phyloP scores from a whole-genome alignment of 2,329 filamentous ascomycete genomes.

The Penicillium corylophilum region DNA sequence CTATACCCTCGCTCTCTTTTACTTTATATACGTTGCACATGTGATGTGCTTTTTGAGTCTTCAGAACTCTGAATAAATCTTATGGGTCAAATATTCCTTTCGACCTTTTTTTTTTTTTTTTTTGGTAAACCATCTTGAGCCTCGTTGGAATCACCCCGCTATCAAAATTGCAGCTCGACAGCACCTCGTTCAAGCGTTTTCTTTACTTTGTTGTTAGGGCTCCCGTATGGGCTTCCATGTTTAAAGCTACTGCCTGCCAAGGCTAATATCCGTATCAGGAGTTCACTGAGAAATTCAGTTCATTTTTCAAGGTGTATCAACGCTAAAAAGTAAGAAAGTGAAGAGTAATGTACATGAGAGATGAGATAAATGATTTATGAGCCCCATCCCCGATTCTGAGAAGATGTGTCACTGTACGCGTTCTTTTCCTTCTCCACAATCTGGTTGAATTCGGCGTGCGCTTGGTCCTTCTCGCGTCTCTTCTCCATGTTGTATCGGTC shows the following conservation, averaged over 20 bases:
- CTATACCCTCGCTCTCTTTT: slow-evolving; percentile 14
- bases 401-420: slow-evolving; percentile 15
- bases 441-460: slow-evolving; percentile 45
- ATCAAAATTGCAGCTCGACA: slow-evolving; percentile 6
- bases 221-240: not conserved
- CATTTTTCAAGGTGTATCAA: not conserved
- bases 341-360: slow-evolving; percentile 12
- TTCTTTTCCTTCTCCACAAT: slow-evolving; percentile 44
- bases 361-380: not conserved
- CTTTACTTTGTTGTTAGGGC: not conserved
- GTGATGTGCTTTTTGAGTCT: not conserved
- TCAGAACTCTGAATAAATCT: not conserved
- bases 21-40: not conserved
- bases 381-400: slow-evolving; percentile 17
- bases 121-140: not conserved
- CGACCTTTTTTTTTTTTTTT: not conserved
- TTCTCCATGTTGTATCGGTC: slow-evolving; percentile 21
- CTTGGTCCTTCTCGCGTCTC: slow-evolving; percentile 36
- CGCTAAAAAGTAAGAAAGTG: not conserved
- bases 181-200: not conserved
- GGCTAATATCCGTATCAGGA: slow-evolving; percentile 15
- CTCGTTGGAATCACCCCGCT: slow-evolving; percentile 1
- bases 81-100: not conserved
- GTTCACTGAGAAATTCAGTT: not conserved
- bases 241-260: slow-evolving; percentile 19